Evolutionary conservation across 2,329 filamentous ascomycete genomes (phyloP).

Genomic region (Fusarium nisikadoi): DNA sequence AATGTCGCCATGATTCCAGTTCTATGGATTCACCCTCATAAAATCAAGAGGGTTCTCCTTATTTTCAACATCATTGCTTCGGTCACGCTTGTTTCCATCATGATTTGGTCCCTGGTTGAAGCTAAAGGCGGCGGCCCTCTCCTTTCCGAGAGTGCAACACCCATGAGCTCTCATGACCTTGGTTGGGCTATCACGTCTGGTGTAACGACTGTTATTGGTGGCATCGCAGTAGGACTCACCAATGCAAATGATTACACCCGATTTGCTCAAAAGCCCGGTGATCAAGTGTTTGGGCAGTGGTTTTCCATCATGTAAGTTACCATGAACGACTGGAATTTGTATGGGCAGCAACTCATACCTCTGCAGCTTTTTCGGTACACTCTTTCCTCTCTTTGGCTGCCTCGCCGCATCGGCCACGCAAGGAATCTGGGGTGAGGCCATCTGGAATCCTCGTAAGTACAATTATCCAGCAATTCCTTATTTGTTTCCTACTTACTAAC

Average conservation of each 20-base stretch:
- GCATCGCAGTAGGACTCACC: not conserved
- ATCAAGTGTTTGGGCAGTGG: not conserved
- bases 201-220: not conserved
- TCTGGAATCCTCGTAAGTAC: not conserved
- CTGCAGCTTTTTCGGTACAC: not conserved
- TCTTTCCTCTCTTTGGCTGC: not conserved
- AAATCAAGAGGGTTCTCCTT: not conserved
- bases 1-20: not conserved
- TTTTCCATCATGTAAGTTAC: not conserved
- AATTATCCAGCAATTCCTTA: fast-evolving
- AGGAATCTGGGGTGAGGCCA: fast-evolving
- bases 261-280: not conserved
- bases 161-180: not conserved
- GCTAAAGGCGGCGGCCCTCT: not conserved
- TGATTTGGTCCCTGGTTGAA: not conserved
- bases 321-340: fast-evolving
- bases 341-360: fast-evolving
- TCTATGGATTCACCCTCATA: not conserved
- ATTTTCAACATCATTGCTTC: not conserved
- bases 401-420: not conserved
- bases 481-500: not conserved
- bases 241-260: not conserved
- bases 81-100: not conserved
- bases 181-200: not conserved
- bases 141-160: not conserved